These are phyloP conservation scores for Fusarium burgessii DNA, from an alignment of 2,329 filamentous ascomycete species.

Conservation along the genomic window DNA sequence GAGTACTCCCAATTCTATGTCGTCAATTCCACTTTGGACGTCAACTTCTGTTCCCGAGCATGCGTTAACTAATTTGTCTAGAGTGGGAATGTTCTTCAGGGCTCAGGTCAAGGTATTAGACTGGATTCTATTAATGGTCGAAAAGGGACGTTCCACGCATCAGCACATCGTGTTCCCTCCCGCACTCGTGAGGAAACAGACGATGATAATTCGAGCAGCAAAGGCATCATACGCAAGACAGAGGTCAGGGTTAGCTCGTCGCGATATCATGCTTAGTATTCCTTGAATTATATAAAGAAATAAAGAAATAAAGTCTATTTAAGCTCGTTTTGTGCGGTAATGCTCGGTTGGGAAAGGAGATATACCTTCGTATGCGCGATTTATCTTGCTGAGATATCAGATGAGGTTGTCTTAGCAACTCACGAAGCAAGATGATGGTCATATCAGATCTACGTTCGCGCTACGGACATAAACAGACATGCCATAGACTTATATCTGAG, in stretches of 20 bases:
- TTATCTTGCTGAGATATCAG: too few species aligned
- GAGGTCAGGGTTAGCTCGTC: conserved; percentile 2
- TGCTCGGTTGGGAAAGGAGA: too few species aligned
- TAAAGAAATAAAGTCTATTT: too few species aligned
- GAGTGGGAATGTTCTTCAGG: neutral
- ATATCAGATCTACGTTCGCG: too few species aligned
- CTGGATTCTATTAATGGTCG: neutral
- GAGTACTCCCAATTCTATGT: neutral
- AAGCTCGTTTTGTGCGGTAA: too few species aligned
- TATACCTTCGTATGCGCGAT: too few species aligned
- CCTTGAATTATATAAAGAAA: too few species aligned
- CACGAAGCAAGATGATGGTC: too few species aligned
- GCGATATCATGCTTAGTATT: neutral
- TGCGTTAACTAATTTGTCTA: neutral
- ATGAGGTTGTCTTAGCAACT: too few species aligned
- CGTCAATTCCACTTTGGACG: neutral
- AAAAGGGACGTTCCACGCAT: neutral
- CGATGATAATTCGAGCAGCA: conserved; percentile 14
- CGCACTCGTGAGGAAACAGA: neutral
- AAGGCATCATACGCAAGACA: conserved; percentile 11
- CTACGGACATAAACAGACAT: too few species aligned
- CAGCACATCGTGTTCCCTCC: neutral
- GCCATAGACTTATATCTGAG: too few species aligned
- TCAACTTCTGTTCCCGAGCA: too few species aligned
- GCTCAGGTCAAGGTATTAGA: neutral